Evolutionary conservation across 306 rosid genomes (phyloP), one percentile per base, ranked within the genome.

Genomic region (Benincasa hispida): DNA sequence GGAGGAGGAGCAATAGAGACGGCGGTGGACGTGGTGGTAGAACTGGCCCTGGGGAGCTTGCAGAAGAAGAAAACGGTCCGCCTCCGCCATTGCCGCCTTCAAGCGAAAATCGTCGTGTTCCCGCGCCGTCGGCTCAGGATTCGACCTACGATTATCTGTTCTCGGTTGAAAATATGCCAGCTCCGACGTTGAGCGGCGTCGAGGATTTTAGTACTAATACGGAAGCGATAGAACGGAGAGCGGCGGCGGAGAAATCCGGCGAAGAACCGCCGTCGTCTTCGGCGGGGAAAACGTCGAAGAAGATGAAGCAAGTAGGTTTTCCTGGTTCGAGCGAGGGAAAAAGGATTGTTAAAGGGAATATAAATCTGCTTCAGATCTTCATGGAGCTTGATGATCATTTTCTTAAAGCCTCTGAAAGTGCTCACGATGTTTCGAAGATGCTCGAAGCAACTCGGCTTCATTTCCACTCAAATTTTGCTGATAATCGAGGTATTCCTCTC

Each of bases 381-480:
- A 51, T 57, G 57, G 83, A 75, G 0, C 88, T 95, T 32, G 99
- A 95, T 79, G 97, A 92, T 28, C 83, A 90, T 79, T 95, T 95
- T 83, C 92, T 95, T 55, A 88, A 88, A 83, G 99, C 99, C 79
- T 92, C 98, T 0, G 91, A 95, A 82, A 86, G 91, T 81, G 96
- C 96, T 61, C 93, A 88, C 42, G 98, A 89, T 48, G 98, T 95
- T 80, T 90, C 99, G 9, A 92, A 95, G 91, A 83, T 95, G 98
- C 91, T 95, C 21, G 98, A 92, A 86, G 98, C 99, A 1, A 92
- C 98, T 1, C 76, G 93, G 56, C 84, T 95, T 47, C 96, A 95
- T 72, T 95, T 92, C 86, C 99, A 95, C 87, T 95, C 99, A 27
- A 95, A 95, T 82, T 95, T 90, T 65, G 99, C 99, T 9, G 98